Conservation (phyloP, 768 basidiomycete species). For the Tricholoma bakamatsutake region DNA sequence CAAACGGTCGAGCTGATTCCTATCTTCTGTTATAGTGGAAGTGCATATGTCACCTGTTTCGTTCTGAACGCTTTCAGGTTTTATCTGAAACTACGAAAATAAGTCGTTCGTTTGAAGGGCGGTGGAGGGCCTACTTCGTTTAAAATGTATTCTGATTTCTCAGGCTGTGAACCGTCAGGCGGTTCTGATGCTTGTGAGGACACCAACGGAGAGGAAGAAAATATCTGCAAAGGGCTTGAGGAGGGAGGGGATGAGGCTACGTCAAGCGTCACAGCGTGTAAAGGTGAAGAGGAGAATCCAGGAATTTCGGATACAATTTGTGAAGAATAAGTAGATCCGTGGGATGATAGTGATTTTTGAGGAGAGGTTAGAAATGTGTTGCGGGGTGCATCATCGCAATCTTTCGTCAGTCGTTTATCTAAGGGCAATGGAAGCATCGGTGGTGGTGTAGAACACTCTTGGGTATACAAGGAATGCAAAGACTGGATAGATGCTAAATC, state of each 20-base stretch:
- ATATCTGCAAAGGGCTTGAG: conserved; percentile 41
- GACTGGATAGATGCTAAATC: neutral
- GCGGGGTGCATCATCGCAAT: no score
- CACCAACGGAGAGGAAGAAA: conserved; percentile 37
- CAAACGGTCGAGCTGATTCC: neutral
- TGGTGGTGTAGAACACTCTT: neutral
- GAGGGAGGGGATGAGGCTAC: conserved; percentile 28
- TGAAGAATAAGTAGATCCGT: neutral
- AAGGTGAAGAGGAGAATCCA: neutral
- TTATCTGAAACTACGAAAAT: neutral
- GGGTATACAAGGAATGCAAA: neutral
- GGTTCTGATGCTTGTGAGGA: conserved; percentile 23
- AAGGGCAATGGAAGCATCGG: neutral
- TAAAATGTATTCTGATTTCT: neutral
- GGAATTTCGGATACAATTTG: neutral
- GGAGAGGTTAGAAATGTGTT: neutral
- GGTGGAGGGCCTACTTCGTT: conserved; percentile 3
- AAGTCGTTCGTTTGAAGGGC: neutral
- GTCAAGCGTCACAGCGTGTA: conserved; percentile 2
- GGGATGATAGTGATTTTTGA: neutral
- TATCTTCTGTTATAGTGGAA: neutral
- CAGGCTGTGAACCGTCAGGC: neutral
- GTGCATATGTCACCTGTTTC: neutral
- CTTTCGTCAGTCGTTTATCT: neutral
- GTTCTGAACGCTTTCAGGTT: neutral